Base-by-base conservation (phyloP, 768 basidiomycete genomes). In the Pleurotus salmoneostramineus region DNA sequence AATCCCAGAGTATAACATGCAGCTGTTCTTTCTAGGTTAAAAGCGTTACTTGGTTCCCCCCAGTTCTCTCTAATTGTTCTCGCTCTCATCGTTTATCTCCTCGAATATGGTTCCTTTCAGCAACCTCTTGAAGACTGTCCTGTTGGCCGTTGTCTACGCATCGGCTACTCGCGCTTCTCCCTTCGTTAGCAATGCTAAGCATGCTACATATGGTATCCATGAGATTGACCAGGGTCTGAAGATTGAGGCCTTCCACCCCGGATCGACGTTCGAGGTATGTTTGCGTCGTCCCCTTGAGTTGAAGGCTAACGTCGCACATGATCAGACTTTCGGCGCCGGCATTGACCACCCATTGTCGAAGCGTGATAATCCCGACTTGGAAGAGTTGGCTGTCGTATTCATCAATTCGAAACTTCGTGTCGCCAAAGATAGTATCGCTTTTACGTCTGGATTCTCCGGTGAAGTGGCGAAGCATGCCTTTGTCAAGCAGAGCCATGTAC, bases 161-260 rank as follows among this genome's bases (percentile, higher is more conserved):
- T 68, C 73, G 1, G 49, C 63, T 42, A 56, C 65, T 4, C 48
- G 58, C 7, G 71, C 72, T 5, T 65, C 62, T 4, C 69, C 72
- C 3, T 65, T 65, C 45, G 66, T 65, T 15, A 43, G 62, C 12
- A 65, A 62, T 60, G 55, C 65, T 27, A 73, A 69, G 65, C 68
- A 70, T 59, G 63, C 68, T 3, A 74, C 74, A 5, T 72, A 73
- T 57, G 64, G 70, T 21, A 60, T 59, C 6, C 69, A 70, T 36
- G 56, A 63, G 45, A 58, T 77, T 42, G 66, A 65, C 15, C 67
- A 66, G 31, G 68, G 66, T 21, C 47, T 72, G 37, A 61, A 69
- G 61, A 51, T 77, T 33, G 71, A 72, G 56, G 61, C 65, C 11
- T 77, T 67, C 68, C 72, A 76, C 61, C 75, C 75, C 5, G 62